Percentiles rank a stretch among this genome's conserved stretches.
phyloP scores from a whole-genome alignment of 305 asterid genomes.

The Caryopteris hybrid region DNA sequence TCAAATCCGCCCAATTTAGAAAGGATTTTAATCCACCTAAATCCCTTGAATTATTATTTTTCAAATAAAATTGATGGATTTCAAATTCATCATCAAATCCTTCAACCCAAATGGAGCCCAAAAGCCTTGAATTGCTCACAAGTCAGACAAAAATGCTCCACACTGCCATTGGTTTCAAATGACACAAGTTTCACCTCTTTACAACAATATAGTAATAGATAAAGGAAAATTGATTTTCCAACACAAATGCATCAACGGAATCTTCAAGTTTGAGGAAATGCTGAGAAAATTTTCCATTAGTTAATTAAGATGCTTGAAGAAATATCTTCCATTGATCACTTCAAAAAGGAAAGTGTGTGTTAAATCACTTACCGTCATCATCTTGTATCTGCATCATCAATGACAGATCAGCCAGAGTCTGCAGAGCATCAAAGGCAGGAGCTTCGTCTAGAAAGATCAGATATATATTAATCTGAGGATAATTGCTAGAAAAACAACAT shows the following conservation, averaged over 20 bases:
- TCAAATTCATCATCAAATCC: no score
- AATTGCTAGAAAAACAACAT: conserved; percentile 15
- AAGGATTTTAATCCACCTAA: no score
- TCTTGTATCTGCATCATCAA: conserved; percentile 67
- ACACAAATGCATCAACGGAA: conserved; percentile 5
- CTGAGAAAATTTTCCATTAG: background rate
- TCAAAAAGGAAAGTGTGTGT: background rate
- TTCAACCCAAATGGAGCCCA: no score
- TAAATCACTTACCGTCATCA: conserved; percentile 58
- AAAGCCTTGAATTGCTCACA: conserved; percentile 12
- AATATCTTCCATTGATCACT: conserved; percentile 14
- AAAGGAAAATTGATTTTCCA: background rate
- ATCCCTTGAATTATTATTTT: no score
- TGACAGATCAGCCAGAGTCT: conserved; percentile 82
- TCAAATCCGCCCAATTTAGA: no score
- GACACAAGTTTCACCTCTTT: conserved; percentile 16
- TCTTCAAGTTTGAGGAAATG: conserved; percentile 11
- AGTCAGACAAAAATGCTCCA: conserved; percentile 6
- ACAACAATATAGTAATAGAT: background rate
- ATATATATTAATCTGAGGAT: conserved; percentile 3
- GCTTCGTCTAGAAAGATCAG: conserved; percentile 58
- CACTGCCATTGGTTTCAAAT: background rate
- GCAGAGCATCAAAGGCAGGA: conserved; percentile 73
- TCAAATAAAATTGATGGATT: no score
- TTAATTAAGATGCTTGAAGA: background rate